Base-by-base conservation (phyloP, 225 moss, liverwort and hornwort genomes). In the Pseudisothecium myosuroides region DNA sequence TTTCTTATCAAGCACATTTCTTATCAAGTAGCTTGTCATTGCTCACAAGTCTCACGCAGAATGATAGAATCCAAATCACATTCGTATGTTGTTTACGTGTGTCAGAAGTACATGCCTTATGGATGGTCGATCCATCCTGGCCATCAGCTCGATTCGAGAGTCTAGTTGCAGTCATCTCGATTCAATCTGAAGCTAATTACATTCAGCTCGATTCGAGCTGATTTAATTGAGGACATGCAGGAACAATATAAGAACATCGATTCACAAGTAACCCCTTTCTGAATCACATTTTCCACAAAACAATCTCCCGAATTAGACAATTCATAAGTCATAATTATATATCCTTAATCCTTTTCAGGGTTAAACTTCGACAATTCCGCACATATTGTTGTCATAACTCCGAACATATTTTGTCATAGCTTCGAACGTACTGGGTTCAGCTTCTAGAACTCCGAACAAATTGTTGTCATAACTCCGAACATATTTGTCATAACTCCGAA, bases 401-500 rank as follows among this genome's bases (percentile, higher is more conserved):
- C 28, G 49, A 50, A 76, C 76, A 32, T 19, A 32, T 63, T 32
- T 63, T 63, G 31, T 63, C 63, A 16, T 16, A 31, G n/a, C n/a
- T n/a, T n/a, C n/a, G n/a, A n/a, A n/a, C n/a, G n/a, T n/a, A n/a
- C n/a, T n/a, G n/a, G n/a, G n/a, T n/a, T n/a, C n/a, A n/a, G n/a
- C n/a, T n/a, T n/a, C n/a, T n/a, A 73, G 9, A 76, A 76, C 12
- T 76, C 34, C 21, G 10, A 34, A 24, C 22, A 21, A 2, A 23
- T n/a, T 80, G 17, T 28, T 43, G 43, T 45, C 49, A 6, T 49
- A 2, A 49, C 2, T 75, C 12, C 18, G 75, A 49, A 31, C 2
- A 6, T 4, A 1, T 0, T n/a, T n/a, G n/a, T n/a, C n/a, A n/a
- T n/a, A 55, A 56, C 55, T 56, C 56, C 17, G 2, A 23, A 10